Base-by-base conservation (phyloP, 139 green algal genomes). In the Chlorella sp. region DNA sequence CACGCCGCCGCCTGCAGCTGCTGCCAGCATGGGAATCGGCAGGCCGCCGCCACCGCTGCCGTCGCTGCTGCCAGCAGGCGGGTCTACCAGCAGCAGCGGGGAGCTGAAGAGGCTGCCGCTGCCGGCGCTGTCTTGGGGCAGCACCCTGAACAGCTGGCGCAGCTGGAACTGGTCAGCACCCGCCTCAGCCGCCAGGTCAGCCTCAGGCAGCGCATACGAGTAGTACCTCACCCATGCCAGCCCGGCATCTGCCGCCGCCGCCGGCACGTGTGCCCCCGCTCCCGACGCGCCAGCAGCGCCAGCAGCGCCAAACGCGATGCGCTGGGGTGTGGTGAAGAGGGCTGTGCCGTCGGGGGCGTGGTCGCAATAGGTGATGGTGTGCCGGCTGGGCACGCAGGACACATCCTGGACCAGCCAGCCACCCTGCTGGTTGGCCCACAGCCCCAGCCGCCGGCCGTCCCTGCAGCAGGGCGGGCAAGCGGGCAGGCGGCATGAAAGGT, bases 371-470 rank as follows among this genome's bases (percentile, higher is more conserved):
- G 32, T 85, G 79, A 85, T 85, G 42, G 30, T 39, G 12, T 30
- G 79, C 36, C 79, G 79, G 42, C 42, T 36, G 42, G 79, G 79
- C 12, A 68, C 22, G 79, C 79, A 85, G 28, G 30, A 42, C 26
- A 85, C 42, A 42, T 85, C 79, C 14, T 48, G 79, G 14, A 85
- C 30, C 42, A 85, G 42, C 79, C 79, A 85, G 18, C 57, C 32
- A 32, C 79, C 79, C 28, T 36, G 79, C 42, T 64, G 42, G 79
- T 85, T 85, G 79, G 79, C 79, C 79, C 79, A 85, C 79, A 85
- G 42, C 1, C 79, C 79, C 79, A 85, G 42, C 1, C 79, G 79
- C 28, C 15, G 9, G 79, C 79, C 79, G 42, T 85, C 79, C 42
- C 79, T 85, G 79, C 79, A 30, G 79, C 26, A 39, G 16, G 18